Conservation (phyloP, 768 basidiomycete species). For the Kwoniella sp. region DNA sequence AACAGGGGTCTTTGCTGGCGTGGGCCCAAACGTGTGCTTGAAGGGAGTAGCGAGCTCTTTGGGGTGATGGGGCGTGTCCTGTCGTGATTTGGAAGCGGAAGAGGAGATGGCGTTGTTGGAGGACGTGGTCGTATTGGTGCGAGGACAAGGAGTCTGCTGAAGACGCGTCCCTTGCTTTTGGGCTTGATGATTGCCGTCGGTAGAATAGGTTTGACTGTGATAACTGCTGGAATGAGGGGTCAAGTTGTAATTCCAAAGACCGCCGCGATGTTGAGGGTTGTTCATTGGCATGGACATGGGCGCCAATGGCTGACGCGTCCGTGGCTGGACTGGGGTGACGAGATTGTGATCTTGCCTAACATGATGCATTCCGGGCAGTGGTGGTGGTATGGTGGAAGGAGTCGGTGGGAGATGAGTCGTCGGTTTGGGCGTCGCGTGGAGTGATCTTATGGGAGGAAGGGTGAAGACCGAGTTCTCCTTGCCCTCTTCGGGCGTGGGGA, state of each 20-base stretch:
- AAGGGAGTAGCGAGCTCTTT: constrained; percentile 8
- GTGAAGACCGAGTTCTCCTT: constrained; percentile 22
- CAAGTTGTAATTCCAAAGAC: constrained; percentile 1
- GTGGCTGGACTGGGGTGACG: constrained; percentile 19
- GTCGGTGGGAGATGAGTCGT: constrained; percentile 18
- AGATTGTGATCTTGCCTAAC: constrained; percentile 22
- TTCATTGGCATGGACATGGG: constrained; percentile 13
- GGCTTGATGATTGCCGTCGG: background rate
- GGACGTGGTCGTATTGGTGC: constrained; percentile 3
- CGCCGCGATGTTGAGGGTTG: background rate
- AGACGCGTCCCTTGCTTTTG: constrained; percentile 4
- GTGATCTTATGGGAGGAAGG: constrained; percentile 19
- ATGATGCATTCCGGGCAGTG: background rate
- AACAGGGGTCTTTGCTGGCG: constrained; percentile 11
- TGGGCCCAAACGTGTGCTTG: constrained; percentile 8
- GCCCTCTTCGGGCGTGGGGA: constrained; percentile 10
- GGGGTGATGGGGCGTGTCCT: constrained; percentile 4
- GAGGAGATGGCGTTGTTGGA: constrained; percentile 2
- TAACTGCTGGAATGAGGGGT: background rate
- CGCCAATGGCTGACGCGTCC: constrained; percentile 21
- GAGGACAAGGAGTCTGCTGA: constrained; percentile 24
- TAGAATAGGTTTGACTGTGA: background rate
- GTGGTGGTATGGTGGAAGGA: constrained; percentile 12
- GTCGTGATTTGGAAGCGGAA: background rate
- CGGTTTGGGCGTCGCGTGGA: constrained; percentile 23